Conservation (phyloP, 192 early-diverging fungal genomes). For the Backusella mclennaniae region DNA sequence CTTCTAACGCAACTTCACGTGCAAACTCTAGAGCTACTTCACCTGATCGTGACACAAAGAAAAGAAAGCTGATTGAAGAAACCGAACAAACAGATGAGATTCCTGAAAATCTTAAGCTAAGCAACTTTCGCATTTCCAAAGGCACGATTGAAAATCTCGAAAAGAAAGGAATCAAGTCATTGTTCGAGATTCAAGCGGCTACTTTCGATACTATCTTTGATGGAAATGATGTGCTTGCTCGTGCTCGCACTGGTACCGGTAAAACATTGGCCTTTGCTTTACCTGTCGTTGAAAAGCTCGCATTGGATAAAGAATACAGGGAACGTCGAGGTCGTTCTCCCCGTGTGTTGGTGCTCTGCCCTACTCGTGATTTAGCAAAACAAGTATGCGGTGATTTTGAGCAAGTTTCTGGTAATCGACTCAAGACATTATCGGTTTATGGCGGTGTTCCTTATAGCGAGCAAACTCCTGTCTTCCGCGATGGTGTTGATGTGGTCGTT, state of each 20-base stretch:
- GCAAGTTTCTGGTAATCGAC: conserved; percentile 54
- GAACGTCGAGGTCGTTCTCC: conserved; percentile 46
- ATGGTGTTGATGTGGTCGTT: conserved; percentile 72
- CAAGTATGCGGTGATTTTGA: conserved; percentile 84
- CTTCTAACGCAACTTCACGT: not conserved
- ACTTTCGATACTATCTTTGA: conserved; percentile 73
- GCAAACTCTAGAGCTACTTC: not conserved
- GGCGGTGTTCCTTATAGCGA: conserved; percentile 88
- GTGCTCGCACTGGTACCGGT: conserved; percentile 76
- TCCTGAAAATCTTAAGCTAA: conserved; percentile 55
- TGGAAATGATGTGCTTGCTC: conserved; percentile 74
- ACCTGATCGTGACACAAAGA: conserved; percentile 37
- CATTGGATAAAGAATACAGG: conserved; percentile 37
- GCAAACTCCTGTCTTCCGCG: conserved; percentile 76
- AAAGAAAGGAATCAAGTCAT: conserved; percentile 70
- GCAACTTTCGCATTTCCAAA: conserved; percentile 60
- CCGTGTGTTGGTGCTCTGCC: conserved; percentile 57
- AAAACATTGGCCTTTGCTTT: conserved; percentile 79
- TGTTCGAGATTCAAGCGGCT: conserved; percentile 96
- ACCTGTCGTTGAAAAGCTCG: conserved; percentile 66
- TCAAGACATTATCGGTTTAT: conserved; percentile 74
- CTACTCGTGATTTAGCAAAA: conserved; percentile 89
- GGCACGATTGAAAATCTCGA: conserved; percentile 69
- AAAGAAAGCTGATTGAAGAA: conserved; percentile 31
- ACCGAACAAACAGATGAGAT: conserved; percentile 34